phyloP scores from a whole-genome alignment of 768 basidiomycete genomes.

The Boletus fagicola region DNA sequence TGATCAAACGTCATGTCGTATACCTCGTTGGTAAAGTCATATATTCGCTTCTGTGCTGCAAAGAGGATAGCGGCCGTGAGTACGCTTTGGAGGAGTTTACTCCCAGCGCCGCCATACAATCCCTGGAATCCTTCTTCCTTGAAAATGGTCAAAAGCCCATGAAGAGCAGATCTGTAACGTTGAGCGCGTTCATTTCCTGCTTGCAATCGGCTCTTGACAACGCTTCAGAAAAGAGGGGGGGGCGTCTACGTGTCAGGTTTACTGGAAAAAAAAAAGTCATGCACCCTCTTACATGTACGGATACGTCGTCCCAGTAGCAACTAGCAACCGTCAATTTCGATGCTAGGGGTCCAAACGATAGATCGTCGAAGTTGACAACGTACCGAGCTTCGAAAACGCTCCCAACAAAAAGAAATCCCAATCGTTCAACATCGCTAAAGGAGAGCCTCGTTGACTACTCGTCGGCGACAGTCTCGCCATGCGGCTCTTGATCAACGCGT shows the following conservation, averaged over 20 bases:
- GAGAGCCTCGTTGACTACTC: slow-evolving; percentile 38
- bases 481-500: slow-evolving; percentile 64
- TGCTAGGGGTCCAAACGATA: background rate
- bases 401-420: slow-evolving; percentile 95
- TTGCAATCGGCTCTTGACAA: slow-evolving; percentile 78
- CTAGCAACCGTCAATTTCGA: slow-evolving; percentile 25
- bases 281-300: slow-evolving; percentile 62
- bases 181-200: slow-evolving; percentile 66
- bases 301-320: slow-evolving; percentile 60
- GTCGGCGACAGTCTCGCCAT: slow-evolving; percentile 52
- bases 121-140: slow-evolving; percentile 78
- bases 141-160: slow-evolving; percentile 77
- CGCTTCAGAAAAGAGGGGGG: slow-evolving; percentile 31
- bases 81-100: slow-evolving; percentile 89
- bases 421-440: slow-evolving; percentile 62
- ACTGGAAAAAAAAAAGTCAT: background rate
- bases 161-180: slow-evolving; percentile 71
- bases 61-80: slow-evolving; percentile 94
- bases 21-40: slow-evolving; percentile 63
- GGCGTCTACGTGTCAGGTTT: background rate
- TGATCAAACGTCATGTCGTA: background rate
- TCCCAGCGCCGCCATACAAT: slow-evolving; percentile 81
- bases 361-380: slow-evolving; percentile 12
- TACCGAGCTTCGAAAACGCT: slow-evolving; percentile 87
- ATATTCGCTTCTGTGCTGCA: slow-evolving; percentile 80